Evolutionary conservation across 2,329 filamentous ascomycete genomes (phyloP).

Genomic region (Colletotrichum sp.): DNA sequence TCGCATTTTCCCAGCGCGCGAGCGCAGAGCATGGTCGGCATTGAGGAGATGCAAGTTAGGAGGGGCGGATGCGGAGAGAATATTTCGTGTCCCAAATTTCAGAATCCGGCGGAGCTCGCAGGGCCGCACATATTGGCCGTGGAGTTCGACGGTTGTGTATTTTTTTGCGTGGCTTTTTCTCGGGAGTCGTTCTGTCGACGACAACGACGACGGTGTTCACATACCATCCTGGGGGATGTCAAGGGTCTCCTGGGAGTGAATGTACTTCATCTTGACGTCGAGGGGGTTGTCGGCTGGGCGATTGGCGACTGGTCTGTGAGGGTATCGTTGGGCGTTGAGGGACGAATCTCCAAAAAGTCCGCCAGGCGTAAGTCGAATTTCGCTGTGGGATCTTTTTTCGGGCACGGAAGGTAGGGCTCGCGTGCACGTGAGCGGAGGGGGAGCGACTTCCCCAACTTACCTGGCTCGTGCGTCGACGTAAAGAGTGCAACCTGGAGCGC

Average conservation of each 20-base stretch:
- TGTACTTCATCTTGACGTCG: constrained; percentile 96
- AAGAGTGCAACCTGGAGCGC: neutral
- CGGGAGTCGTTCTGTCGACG: neutral
- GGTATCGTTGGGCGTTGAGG: constrained; percentile 37
- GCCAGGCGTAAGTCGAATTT: neutral
- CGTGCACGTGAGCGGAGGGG: neutral
- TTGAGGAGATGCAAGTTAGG: neutral
- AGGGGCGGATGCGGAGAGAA: neutral
- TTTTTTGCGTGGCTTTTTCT: neutral
- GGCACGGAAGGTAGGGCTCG: neutral
- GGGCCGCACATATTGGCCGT: neutral
- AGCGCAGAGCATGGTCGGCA: neutral
- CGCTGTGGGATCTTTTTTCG: neutral
- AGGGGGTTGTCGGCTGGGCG: constrained; percentile 34
- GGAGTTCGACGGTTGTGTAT: neutral
- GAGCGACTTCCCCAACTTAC: neutral
- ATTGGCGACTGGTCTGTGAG: constrained; percentile 16
- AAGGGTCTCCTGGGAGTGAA: constrained; percentile 96
- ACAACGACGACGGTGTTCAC: constrained; percentile 44
- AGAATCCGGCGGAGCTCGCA: constrained; percentile 19
- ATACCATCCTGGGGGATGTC: constrained; percentile 95
- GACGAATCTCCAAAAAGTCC: neutral
- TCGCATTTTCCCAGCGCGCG: neutral
- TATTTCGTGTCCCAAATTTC: constrained; percentile 18
- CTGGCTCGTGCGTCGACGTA: neutral